Base-by-base conservation (phyloP, 2,329 filamentous ascomycete genomes). In the Macrophomina tecta region DNA sequence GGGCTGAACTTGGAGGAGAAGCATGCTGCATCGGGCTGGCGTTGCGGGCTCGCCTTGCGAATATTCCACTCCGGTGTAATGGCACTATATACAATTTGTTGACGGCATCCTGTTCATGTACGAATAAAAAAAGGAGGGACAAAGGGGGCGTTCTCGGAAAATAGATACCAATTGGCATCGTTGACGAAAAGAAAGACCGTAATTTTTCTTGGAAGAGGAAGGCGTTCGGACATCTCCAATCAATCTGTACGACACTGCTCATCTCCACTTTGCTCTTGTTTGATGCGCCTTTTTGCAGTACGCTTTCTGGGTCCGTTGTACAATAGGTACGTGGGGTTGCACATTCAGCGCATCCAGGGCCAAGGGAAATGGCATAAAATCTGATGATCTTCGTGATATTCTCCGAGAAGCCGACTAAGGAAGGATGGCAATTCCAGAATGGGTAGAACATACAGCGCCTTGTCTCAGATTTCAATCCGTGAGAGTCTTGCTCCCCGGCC, bases 131-230 rank as follows among this genome's bases (percentile, higher is more conserved):
- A 45, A 45, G 42, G 38, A 16, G 7, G 46, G 46, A 52, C 49
- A 8, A 55, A 38, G 52, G 52, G 34, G 61, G 61, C 61, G 61
- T 64, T 53, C 16, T 30, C 5, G 61, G 48, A 53, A n/a, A 2
- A 62, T 49, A 45, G 63, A 65, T 65, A 56, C 51, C 63, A 49
- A 36, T 58, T 65, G 63, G 63, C 38, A 55, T 64, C 62, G 46
- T 23, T 36, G 56, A 30, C 38, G 56, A 48, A 34, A 23, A 18
- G 36, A 6, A 23, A n/a, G 40, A 23, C 30, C 36, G 11, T 49
- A 30, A 23, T 38, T 62, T 30, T 38, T 8, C 11, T 14, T 34
- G 51, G 30, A 6, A 6, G 30, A 36, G 4, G 34, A 34, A 14
- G 23, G 18, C 7, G 23, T 38, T 38, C 49, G 28, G 6, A 51